Base-by-base conservation (phyloP, 371 early-diverging fungal genomes). In the Actinomortierella wolfii region DNA sequence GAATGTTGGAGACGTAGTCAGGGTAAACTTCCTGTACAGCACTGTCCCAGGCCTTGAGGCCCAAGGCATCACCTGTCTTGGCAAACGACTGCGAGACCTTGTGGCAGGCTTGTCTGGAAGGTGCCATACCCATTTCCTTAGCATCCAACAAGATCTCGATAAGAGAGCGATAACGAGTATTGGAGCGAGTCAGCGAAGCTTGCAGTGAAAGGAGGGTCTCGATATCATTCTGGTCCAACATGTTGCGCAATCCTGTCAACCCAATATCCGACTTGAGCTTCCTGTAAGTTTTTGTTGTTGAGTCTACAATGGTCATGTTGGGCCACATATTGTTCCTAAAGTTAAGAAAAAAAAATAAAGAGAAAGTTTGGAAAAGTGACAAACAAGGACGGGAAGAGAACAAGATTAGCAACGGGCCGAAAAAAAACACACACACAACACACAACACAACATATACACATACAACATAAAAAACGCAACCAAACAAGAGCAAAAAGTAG, bases 11-110 rank as follows among this genome's bases (percentile, higher is more conserved):
- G 23, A 56, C 60, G 53, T 61, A 70, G 49, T 65, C 65, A 7
- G 71, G 71, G 43, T 70, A 61, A n/a, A 70, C 57, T 39, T 70
- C 71, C 51, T 70, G 71, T 18, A 70, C 65, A 4, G 71, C 71
- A 2, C 65, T 64, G 42, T 70, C 65, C 71, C 71, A 70, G 2
- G 71, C 71, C 14, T 64, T 64, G 29, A 64, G 71, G 11, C 71
- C 71, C 2, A 61, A 53, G 42, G 57, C 64, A 24, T 70, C 71
- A 42, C 55, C 51, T 7, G 61, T 40, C 2, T 25, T 21, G n/a
- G 46, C n/a, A 48, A 70, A 70, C 2, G 71, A 61, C 23, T 56
- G 57, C 2, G 71, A 70, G 34, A 70, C 54, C 20, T 50, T 54
- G 14, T 64, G 64, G 58, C 71, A 70, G 0, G 54, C 42, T 52